Percentiles rank a stretch among this genome's conserved stretches.
phyloP scores from a whole-genome alignment of 176 grass and related monocot species.

The Oryza australiensis region DNA sequence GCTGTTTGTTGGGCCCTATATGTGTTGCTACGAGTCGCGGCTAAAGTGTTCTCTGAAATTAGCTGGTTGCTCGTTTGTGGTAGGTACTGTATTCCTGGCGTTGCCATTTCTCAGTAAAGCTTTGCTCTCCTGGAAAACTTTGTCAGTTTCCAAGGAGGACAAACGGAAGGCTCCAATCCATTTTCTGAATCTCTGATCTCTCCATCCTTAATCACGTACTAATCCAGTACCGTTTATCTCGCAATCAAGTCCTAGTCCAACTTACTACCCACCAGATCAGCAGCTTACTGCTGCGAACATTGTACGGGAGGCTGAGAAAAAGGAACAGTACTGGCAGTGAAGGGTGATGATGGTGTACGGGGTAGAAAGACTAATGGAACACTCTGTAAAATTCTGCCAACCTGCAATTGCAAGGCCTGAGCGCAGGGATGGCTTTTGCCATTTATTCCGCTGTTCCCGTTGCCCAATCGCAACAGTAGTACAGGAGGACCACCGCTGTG shows the following conservation, averaged over 20 bases:
- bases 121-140: neutral
- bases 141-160: neutral
- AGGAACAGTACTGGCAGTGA: neutral
- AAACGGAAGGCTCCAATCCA: neutral
- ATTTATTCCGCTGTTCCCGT: conserved; percentile 41
- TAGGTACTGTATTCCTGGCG: neutral
- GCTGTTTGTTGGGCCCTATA: conserved; percentile 8
- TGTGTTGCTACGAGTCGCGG: neutral
- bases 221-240: neutral
- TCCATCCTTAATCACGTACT: neutral
- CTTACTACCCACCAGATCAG: neutral
- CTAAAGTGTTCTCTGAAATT: neutral
- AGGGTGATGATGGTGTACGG: neutral
- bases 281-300: neutral
- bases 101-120: neutral
- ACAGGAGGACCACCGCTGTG: conserved; percentile 33
- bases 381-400: conserved; percentile 48
- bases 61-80: neutral
- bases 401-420: conserved; percentile 36
- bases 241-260: neutral
- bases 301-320: neutral
- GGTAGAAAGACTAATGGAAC: conserved; percentile 4
- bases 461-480: neutral
- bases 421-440: conserved; percentile 42
- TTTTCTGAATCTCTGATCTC: neutral